Base-by-base conservation (phyloP, 2,329 filamentous ascomycete species). In the Aplosporella prunicola region DNA sequence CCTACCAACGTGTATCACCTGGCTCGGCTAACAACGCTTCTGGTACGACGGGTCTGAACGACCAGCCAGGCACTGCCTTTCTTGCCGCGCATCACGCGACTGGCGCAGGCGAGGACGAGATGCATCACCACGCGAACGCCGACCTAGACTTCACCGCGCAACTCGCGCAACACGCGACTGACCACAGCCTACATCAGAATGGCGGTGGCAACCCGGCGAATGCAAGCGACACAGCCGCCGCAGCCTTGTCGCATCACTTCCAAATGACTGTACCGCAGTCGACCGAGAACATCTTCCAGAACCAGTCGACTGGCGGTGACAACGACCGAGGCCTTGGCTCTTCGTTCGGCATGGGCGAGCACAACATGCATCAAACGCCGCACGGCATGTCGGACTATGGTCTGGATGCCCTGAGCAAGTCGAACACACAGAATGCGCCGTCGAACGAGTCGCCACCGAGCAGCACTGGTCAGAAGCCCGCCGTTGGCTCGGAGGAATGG, bases 401-500 rank as follows among this genome's bases (percentile, higher is more conserved):
- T 27, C 67, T 72, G 37, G 67, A 71, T 39, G 64, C 67, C 29
- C 63, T 71, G 20, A 69, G 70, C 46, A 67, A 63, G 11, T 67
- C 63, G 9, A 53, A 53, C 39, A 35, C 50, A 20, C 39, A 36
- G 26, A 16, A 15, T 8, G 24, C 32, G 4, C 26, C 36, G 10
- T 15, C 30, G 15, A 58, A 54, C 46, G 58, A 59, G 28, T 58
- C 56, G 18, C 53, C 58, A 9, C 56, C 58, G 11, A 51, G 51
- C 31, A 51, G 48, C 25, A 42, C 47, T 11, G 43, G 52, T 17
- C 56, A 54, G 30, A 96, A 95, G 61, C 88, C 88, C 6, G 76
- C 80, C 5, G 91, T 96, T n/a, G 91, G 91, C 2, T 91, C 87
- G 2, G 86, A 93, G 37, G 89, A 96, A 61, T 98, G 91, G 91